These are phyloP conservation scores for Dendrobium huoshanense DNA, from an alignment of 106 monocot genomes.

Conservation along the genomic window DNA sequence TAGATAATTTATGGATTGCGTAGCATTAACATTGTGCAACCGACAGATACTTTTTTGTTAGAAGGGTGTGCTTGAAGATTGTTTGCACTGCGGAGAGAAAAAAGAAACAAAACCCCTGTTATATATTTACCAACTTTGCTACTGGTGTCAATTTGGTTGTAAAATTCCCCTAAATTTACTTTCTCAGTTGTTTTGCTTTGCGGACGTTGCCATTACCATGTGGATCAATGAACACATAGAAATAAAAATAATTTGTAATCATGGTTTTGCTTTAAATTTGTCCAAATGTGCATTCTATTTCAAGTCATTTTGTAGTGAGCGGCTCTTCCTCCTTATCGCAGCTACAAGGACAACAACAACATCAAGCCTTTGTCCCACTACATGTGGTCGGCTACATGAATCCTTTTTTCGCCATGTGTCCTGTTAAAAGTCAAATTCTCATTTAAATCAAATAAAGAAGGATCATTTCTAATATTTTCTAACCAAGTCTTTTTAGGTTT, in stretches of 20 bases:
- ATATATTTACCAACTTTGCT: neutral
- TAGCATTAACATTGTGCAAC: neutral
- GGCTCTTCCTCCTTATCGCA: neutral
- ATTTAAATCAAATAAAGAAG: no score
- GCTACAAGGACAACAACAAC: neutral
- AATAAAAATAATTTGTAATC: neutral
- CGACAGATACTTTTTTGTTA: neutral
- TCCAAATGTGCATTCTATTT: neutral
- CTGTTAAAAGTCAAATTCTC: no score
- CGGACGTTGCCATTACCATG: neutral
- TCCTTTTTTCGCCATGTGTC: no score
- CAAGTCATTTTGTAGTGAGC: neutral
- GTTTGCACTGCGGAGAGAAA: neutral
- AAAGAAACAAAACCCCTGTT: neutral
- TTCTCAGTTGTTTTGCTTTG: neutral
- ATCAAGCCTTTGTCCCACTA: no score
- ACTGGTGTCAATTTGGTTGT: neutral
- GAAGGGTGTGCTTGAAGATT: neutral
- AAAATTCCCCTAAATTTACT: neutral
- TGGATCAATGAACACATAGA: neutral
- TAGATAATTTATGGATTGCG: neutral
- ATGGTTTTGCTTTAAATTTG: neutral
- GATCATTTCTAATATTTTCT: no score
- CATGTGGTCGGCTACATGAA: no score
- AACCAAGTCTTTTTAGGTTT: no score